Evolutionary conservation across 805 yeast genomes (phyloP).

Genomic region (Metschnikowia henanensis): DNA sequence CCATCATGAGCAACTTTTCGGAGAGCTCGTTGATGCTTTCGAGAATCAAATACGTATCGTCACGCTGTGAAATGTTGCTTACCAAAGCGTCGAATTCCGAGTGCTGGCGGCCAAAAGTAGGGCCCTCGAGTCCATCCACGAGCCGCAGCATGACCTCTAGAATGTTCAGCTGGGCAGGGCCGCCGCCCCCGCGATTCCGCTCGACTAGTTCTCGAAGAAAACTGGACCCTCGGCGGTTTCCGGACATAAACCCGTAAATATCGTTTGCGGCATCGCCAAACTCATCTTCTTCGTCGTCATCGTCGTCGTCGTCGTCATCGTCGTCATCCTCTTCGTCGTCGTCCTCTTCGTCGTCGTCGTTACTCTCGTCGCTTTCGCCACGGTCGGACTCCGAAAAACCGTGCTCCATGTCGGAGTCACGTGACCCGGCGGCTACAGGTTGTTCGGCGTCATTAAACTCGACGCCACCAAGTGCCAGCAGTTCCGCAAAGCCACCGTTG

Average conservation of each 20-base stretch:
- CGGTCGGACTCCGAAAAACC: not conserved
- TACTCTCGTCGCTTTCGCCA: not conserved
- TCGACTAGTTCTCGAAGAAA: constrained; percentile 14
- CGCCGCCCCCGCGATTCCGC: constrained; percentile 4
- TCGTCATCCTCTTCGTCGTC: constrained; percentile 2
- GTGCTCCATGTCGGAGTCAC: not conserved
- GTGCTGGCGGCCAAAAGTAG: constrained; percentile 13
- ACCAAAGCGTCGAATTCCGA: constrained; percentile 37
- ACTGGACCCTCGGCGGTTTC: constrained; percentile 5
- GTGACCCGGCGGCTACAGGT: not conserved
- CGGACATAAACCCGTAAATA: constrained; percentile 15
- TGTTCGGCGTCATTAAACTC: not conserved
- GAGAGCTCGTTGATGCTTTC: constrained; percentile 67
- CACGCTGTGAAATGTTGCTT: constrained; percentile 41
- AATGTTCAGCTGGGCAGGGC: constrained; percentile 19
- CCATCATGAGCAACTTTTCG: constrained; percentile 67
- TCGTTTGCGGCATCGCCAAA: constrained; percentile 13
- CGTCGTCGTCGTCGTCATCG: constrained; percentile 5
- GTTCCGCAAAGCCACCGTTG: not conserved
- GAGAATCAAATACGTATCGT: constrained; percentile 59
- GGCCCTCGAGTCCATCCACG: constrained; percentile 31
- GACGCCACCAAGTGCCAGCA: not conserved
- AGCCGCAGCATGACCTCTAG: constrained; percentile 36
- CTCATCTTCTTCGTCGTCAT: constrained; percentile 12
- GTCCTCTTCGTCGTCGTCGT: too few species aligned